Evolutionary conservation across 306 rosid genomes (phyloP).

Genomic region (Cicer yamashitae): DNA sequence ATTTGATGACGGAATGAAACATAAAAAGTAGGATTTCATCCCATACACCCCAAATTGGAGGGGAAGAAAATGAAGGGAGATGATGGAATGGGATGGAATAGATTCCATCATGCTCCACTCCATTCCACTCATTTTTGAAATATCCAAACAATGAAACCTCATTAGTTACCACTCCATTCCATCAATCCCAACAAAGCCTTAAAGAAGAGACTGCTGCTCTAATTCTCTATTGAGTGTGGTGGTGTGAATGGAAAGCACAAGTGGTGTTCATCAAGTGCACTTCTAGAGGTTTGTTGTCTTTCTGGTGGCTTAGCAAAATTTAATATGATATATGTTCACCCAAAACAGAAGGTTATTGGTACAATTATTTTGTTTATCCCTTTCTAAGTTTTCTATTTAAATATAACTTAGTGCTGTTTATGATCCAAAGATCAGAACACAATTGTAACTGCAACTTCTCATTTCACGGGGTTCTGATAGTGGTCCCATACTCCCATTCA

Average conservation of each 20-base stretch:
- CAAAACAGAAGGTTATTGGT: neutral
- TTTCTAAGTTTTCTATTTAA: slow-evolving; percentile 24
- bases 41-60: too few relatives aligned
- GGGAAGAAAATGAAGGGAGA: too few relatives aligned
- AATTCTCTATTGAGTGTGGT: neutral
- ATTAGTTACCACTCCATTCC: too few relatives aligned
- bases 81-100: too few relatives aligned
- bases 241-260: neutral
- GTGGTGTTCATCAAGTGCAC: neutral
- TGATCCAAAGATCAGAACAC: slow-evolving; percentile 9
- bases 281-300: slow-evolving; percentile 1
- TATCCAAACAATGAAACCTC: too few relatives aligned
- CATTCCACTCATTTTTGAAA: too few relatives aligned
- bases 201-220: neutral
- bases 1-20: too few relatives aligned
- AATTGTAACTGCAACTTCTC: neutral
- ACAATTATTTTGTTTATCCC: neutral
- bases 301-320: neutral
- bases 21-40: too few relatives aligned
- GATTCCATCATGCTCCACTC: too few relatives aligned
- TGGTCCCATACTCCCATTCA: neutral
- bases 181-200: neutral
- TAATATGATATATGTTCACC: neutral
- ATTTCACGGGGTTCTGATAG: neutral
- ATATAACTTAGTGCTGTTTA: neutral